These are phyloP conservation scores for Tinospora cordifolia DNA, from an alignment of 164 flowering plant species.

Conservation along the genomic window DNA sequence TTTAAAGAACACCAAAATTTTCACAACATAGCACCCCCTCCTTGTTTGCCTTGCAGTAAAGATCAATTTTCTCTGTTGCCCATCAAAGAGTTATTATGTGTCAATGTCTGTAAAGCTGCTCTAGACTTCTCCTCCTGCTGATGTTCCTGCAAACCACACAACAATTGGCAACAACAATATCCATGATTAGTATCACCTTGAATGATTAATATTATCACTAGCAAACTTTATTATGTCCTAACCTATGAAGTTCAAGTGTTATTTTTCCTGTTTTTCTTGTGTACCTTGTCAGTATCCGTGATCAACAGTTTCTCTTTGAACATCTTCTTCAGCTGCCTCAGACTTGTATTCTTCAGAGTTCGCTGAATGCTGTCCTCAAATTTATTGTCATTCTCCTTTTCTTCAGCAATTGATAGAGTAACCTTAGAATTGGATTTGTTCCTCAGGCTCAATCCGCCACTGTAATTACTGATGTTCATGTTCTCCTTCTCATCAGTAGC, in stretches of 20 bases:
- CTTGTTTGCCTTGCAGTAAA: background rate
- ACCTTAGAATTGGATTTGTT: background rate
- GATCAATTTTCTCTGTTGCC: conserved; percentile 8
- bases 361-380: conserved; percentile 4
- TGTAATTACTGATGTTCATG: background rate
- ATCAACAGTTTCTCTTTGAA: conserved; percentile 19
- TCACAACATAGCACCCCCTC: background rate
- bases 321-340: conserved; percentile 40
- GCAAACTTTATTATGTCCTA: too few relatives aligned
- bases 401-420: background rate
- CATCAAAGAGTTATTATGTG: conserved; percentile 32
- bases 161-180: background rate
- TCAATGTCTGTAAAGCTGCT: conserved; percentile 29
- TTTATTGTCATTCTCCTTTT: conserved; percentile 13
- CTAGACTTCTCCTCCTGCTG: conserved; percentile 19
- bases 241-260: background rate
- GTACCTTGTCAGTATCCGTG: conserved; percentile 18
- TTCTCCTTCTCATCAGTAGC: conserved; percentile 13
- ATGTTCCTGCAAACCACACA: conserved; percentile 2
- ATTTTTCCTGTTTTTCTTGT: too few relatives aligned
- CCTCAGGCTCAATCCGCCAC: background rate
- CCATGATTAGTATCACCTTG: background rate
- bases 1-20: background rate
- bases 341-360: conserved; percentile 13
- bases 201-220: too few relatives aligned